Evolutionary conservation across 768 basidiomycete species (phyloP).

Genomic region (Suillus americanus): DNA sequence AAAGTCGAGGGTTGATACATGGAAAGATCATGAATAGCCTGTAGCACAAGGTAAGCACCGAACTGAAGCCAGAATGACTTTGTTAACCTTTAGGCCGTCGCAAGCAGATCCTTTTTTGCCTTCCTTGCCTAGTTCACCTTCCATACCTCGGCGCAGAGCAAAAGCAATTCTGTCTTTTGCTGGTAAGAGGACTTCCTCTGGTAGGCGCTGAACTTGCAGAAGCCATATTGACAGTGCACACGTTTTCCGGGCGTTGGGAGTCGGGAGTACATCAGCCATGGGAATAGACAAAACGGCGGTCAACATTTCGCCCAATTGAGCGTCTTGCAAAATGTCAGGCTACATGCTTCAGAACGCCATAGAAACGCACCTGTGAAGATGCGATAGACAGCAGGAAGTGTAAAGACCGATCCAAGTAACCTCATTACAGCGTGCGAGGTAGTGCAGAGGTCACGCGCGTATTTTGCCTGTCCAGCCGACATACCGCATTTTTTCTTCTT

Average conservation of each 20-base stretch:
- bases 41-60: slow-evolving; percentile 13
- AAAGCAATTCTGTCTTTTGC: slow-evolving; percentile 68
- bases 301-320: slow-evolving; percentile 58
- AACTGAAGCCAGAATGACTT: slow-evolving; percentile 7
- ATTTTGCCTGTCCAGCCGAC: slow-evolving; percentile 75
- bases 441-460: slow-evolving; percentile 77
- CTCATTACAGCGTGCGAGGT: slow-evolving; percentile 70
- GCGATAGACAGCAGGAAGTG: slow-evolving; percentile 54
- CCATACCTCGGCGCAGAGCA: slow-evolving; percentile 72
- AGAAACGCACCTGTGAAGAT: slow-evolving; percentile 59
- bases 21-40: slow-evolving; percentile 76
- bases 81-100: slow-evolving; percentile 72
- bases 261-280: slow-evolving; percentile 64
- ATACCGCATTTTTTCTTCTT: slow-evolving; percentile 64
- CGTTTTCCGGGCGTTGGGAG: slow-evolving; percentile 85
- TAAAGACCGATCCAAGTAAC: slow-evolving; percentile 59
- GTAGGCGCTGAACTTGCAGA: slow-evolving; percentile 69
- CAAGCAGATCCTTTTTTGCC: slow-evolving; percentile 83
- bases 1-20: slow-evolving; percentile 64
- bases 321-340: slow-evolving; percentile 39
- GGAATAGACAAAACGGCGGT: slow-evolving; percentile 71
- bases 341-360: slow-evolving; percentile 3
- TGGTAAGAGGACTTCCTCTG: slow-evolving; percentile 56
- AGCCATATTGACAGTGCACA: slow-evolving; percentile 77
- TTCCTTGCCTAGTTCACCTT: slow-evolving; percentile 84